Evolutionary conservation across 495 filamentous ascomycete genomes (phyloP), one percentile per base, ranked within the genome.

Genomic region (Xylaria bambusicola): DNA sequence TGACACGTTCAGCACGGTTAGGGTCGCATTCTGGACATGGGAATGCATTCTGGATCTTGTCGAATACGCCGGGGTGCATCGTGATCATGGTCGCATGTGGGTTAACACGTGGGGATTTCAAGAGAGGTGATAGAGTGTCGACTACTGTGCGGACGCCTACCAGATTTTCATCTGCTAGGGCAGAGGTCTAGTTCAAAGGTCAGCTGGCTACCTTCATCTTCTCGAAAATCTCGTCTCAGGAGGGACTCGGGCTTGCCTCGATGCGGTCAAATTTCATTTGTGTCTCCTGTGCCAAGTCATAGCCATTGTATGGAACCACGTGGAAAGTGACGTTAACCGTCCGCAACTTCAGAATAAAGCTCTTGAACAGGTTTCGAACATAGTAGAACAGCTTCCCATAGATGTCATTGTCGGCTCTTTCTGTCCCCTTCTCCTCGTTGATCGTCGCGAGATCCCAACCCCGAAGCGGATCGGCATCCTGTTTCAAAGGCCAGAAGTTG

Each of bases 331-430:
- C 31, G 0, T 31, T 6, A 24, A 26, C 0, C 0, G 24, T 35
- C 4, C 53, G 53, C 2, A 56, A 41, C 27, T 38, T 45, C 3
- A 46, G 41, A 17, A 56, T 47, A 23, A 56, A 56, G 3, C 23
- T 8, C 53, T 56, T 36, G 53, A 56, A 56, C 17, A 56, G 26
- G 26, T 46, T 17, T 12, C 53, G 41, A 7, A 47, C 44, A 15
- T 46, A 26, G 6, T 56, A 56, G 27, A 56, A 56, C 41, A 47
- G 7, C 31, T 36, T 56, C 8, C 53, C 53, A 10, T 56, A 56
- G 6, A 56, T 46, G 27, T 56, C 53, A 24, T 47, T 21, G 27
- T 8, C 1, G 4, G 41, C 53, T 10, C 20, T 27, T 1, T 29
- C 1, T 12, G 27, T 35, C 12, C 6, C 49, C 12, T 23, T 13